Conservation (phyloP, 306 rosid species). For the Hippophae rhamnoides region DNA sequence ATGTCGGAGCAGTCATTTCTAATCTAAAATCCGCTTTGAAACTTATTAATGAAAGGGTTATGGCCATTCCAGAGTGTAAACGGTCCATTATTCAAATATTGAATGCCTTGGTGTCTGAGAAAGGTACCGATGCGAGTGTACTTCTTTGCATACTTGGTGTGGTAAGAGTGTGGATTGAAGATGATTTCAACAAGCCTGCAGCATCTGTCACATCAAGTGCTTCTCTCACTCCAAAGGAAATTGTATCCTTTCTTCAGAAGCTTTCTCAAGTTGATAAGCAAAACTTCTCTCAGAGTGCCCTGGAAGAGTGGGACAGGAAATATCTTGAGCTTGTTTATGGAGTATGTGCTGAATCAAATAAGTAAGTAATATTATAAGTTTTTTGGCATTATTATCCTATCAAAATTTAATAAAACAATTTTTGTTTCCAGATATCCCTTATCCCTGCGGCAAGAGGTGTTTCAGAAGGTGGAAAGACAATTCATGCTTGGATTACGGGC, state of each 20-base stretch:
- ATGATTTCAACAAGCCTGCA: slow-evolving; percentile 75
- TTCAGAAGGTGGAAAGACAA: slow-evolving; percentile 86
- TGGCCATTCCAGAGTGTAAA: slow-evolving; percentile 84
- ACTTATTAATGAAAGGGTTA: slow-evolving; percentile 84
- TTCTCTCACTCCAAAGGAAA: slow-evolving; percentile 76
- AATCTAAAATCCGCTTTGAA: slow-evolving; percentile 78
- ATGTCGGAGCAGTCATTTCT: slow-evolving; percentile 72
- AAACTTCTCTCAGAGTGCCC: slow-evolving; percentile 45
- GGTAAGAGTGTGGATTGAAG: slow-evolving; percentile 94
- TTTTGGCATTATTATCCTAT: slow-evolving; percentile 9
- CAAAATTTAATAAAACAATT: slow-evolving; percentile 16
- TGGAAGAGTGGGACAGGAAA: slow-evolving; percentile 89
- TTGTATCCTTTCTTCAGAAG: slow-evolving; percentile 86
- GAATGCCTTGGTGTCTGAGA: slow-evolving; percentile 83
- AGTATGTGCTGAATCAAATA: slow-evolving; percentile 75
- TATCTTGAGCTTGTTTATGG: slow-evolving; percentile 85
- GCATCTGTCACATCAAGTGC: slow-evolving; percentile 47
- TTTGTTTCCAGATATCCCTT: slow-evolving; percentile 49
- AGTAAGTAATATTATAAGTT: slow-evolving; percentile 41
- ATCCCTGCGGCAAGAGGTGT: slow-evolving; percentile 72
- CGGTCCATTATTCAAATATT: slow-evolving; percentile 73
- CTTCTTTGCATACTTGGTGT: slow-evolving; percentile 95
- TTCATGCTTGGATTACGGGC: slow-evolving; percentile 97
- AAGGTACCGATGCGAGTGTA: slow-evolving; percentile 86
- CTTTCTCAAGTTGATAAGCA: slow-evolving; percentile 90